phyloP scores from a whole-genome alignment of 2,329 filamentous ascomycete species.

The Zymoseptoria pseudotritici region DNA sequence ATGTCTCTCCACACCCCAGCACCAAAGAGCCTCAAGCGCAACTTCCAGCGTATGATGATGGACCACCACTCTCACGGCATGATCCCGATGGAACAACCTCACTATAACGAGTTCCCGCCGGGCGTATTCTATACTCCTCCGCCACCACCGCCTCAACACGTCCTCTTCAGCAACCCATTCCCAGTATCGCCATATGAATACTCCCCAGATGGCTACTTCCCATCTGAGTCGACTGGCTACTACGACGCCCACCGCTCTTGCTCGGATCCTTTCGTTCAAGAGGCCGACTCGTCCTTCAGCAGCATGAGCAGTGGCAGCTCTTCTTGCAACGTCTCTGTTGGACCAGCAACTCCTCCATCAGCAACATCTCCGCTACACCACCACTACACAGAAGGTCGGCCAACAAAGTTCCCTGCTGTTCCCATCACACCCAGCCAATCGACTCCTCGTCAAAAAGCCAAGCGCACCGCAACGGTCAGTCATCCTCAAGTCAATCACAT shows the following conservation, averaged over 20 bases:
- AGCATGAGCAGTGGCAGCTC: constrained; percentile 12
- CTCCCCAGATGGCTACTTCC: constrained; percentile 14
- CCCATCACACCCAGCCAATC: constrained; percentile 17
- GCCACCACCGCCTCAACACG: constrained; percentile 10
- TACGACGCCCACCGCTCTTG: constrained; percentile 10
- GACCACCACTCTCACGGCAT: constrained; percentile 7
- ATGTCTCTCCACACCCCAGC: neutral
- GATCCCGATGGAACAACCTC: constrained; percentile 13
- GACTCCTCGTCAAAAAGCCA: constrained; percentile 19
- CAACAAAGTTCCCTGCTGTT: constrained; percentile 16
- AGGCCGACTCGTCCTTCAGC: constrained; percentile 11
- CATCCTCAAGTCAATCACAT: neutral
- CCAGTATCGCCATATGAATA: constrained; percentile 10
- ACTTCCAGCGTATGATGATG: constrained; percentile 15
- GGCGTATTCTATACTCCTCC: constrained; percentile 15
- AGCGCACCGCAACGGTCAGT: constrained; percentile 19
- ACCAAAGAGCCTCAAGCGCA: constrained; percentile 13
- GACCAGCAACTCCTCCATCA: constrained; percentile 14
- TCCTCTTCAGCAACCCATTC: constrained; percentile 18
- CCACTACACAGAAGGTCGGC: constrained; percentile 1
- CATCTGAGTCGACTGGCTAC: constrained; percentile 12
- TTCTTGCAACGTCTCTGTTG: constrained; percentile 16
- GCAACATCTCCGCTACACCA: constrained; percentile 1
- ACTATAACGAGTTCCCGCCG: constrained; percentile 15
- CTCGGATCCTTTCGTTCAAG: constrained; percentile 14